Evolutionary conservation across 805 yeast genomes (phyloP).

Genomic region (Starmerella bombi): DNA sequence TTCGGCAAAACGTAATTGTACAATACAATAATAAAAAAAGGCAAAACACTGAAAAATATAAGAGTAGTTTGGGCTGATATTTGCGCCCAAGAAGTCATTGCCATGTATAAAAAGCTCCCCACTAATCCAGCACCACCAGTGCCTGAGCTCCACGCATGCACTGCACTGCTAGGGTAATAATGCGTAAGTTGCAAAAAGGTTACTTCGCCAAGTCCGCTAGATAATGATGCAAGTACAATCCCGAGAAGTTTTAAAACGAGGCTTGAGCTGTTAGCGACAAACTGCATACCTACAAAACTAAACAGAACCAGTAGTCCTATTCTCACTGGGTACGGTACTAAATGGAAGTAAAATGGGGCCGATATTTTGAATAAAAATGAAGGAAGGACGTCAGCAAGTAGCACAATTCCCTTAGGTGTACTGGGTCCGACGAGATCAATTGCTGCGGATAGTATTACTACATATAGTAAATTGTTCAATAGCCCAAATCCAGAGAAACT

Average conservation of each 20-base stretch:
- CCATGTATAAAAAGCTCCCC: conserved; percentile 57
- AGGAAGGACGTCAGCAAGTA: conserved; percentile 79
- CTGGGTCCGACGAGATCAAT: conserved; percentile 74
- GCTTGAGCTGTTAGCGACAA: conserved; percentile 37
- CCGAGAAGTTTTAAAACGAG: conserved; percentile 44
- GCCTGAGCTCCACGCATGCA: conserved; percentile 85
- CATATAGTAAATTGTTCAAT: conserved; percentile 77
- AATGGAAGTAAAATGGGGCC: conserved; percentile 71
- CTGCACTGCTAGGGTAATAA: conserved; percentile 44
- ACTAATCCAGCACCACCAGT: conserved; percentile 91
- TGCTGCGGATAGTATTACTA: conserved; percentile 83
- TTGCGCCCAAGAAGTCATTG: conserved; percentile 56
- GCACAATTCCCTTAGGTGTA: conserved; percentile 73
- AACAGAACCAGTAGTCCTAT: conserved; percentile 42
- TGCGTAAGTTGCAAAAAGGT: conserved; percentile 83
- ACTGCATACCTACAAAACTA: conserved; percentile 62
- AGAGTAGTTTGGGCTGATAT: conserved; percentile 43
- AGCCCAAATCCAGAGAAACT: conserved; percentile 72
- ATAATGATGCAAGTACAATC: conserved; percentile 60
- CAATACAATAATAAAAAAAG: conserved; percentile 24
- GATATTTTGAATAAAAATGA: conserved; percentile 54
- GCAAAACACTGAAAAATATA: conserved; percentile 38
- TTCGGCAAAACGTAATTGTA: conserved; percentile 26
- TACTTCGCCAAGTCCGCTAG: conserved; percentile 84
- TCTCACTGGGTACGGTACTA: conserved; percentile 45